Conservation (phyloP, 306 rosid species). For the Cucurbita argyrosperma region DNA sequence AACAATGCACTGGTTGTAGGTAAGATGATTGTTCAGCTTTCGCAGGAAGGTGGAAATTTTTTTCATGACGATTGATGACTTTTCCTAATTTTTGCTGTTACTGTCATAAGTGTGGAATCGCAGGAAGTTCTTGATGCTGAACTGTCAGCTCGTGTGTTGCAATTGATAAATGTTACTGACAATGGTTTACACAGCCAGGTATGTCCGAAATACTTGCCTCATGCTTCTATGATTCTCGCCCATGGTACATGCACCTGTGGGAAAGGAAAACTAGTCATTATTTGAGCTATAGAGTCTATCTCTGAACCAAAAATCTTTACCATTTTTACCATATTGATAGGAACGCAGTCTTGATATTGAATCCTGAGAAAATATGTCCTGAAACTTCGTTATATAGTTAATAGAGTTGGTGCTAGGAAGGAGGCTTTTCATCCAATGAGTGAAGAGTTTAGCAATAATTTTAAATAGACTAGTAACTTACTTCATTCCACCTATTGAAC, state of each 20-base stretch:
- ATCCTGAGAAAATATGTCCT: neutral
- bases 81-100: neutral
- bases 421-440: neutral
- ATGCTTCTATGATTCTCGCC: neutral
- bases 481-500: too few relatives aligned
- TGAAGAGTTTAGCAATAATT: neutral
- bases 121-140: slow-evolving; percentile 96
- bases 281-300: neutral
- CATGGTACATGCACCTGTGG: neutral
- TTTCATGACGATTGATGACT: neutral
- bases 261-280: neutral
- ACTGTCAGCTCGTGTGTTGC: slow-evolving; percentile 93
- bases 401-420: neutral
- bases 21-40: slow-evolving; percentile 16
- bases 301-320: neutral
- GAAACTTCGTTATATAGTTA: neutral
- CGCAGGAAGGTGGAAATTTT: neutral
- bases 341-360: neutral
- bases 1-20: slow-evolving; percentile 91
- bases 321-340: neutral
- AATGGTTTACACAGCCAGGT: slow-evolving; percentile 94
- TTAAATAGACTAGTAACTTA: neutral
- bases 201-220: slow-evolving; percentile 2
- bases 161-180: slow-evolving; percentile 76
- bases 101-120: slow-evolving; percentile 51